Conservation (phyloP, 148 eudicot species). For the Chenopodium suecicum region DNA sequence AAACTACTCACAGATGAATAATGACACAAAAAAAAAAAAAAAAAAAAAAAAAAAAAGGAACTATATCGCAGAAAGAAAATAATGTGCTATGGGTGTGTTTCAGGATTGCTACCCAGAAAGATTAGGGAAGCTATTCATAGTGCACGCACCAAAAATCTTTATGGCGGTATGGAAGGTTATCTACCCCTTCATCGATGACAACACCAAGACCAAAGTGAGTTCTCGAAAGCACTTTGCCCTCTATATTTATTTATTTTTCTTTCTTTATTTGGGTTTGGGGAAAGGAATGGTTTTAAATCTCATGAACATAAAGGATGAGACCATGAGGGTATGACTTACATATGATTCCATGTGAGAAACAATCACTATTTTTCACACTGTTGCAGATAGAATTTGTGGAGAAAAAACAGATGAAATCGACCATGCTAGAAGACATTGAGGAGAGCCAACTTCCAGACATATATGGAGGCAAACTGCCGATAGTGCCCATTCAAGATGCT, state of each 20-base stretch:
- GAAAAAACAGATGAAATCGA: conserved; percentile 49
- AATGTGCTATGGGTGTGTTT: neutral
- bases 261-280: too few relatives aligned
- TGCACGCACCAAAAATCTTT: conserved; percentile 71
- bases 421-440: conserved; percentile 69
- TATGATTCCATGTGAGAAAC: neutral
- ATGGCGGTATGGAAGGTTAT: conserved; percentile 74
- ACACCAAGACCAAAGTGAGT: conserved; percentile 73
- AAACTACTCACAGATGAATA: neutral
- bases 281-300: neutral
- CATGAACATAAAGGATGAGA: neutral
- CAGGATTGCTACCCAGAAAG: conserved; percentile 94
- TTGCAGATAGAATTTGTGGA: conserved; percentile 77
- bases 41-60: too few relatives aligned
- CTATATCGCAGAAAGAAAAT: too few relatives aligned
- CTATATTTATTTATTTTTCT: neutral
- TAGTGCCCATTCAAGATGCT: conserved; percentile 58
- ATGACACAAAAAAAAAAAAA: neutral
- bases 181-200: conserved; percentile 76
- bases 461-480: conserved; percentile 74
- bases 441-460: conserved; percentile 87
- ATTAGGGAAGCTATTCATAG: conserved; percentile 60
- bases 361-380: neutral
- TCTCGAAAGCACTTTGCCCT: neutral
- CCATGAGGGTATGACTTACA: neutral